Evolutionary conservation across 2,329 filamentous ascomycete species (phyloP).

Genomic region (Phialophora macrospora): DNA sequence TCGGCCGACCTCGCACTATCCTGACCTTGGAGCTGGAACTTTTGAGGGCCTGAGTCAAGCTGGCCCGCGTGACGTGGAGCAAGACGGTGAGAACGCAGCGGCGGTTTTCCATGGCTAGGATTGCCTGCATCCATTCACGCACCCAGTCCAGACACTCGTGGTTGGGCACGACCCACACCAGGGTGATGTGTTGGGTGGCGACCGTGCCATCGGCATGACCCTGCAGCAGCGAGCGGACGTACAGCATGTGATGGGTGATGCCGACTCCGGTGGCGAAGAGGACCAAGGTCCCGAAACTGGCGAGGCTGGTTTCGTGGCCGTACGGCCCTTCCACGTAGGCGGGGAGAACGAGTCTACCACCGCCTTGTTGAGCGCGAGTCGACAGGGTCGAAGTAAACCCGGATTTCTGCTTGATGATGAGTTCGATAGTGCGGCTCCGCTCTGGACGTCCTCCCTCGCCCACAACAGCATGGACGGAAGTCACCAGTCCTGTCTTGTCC

Average conservation of each 20-base stretch:
- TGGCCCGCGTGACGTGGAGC: not conserved
- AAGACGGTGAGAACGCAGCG: conserved; percentile 68
- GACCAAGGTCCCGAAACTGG: conserved; percentile 88
- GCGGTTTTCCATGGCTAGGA: conserved; percentile 78
- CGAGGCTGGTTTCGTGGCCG: conserved; percentile 77
- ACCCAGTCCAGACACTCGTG: conserved; percentile 92
- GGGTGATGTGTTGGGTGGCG: conserved; percentile 77
- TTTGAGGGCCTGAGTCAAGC: conserved; percentile 67
- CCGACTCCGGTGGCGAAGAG: conserved; percentile 91
- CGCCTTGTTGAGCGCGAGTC: conserved; percentile 68
- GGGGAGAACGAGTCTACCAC: conserved; percentile 63
- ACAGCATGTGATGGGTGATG: conserved; percentile 92
- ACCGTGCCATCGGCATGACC: conserved; percentile 72
- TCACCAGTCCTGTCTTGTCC: not conserved
- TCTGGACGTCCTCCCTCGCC: conserved; percentile 22
- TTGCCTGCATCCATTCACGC: conserved; percentile 76
- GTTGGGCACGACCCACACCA: conserved; percentile 91
- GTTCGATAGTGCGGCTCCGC: conserved; percentile 65
- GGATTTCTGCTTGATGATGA: conserved; percentile 83
- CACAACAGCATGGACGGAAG: conserved; percentile 36
- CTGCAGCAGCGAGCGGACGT: conserved; percentile 75
- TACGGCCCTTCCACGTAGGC: conserved; percentile 91
- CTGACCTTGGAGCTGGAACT: conserved; percentile 79
- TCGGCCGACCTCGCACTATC: conserved; percentile 88
- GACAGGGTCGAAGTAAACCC: conserved; percentile 85